Evolutionary conservation across 257 asterid genomes (phyloP).

Genomic region (Nicotiana paniculata): DNA sequence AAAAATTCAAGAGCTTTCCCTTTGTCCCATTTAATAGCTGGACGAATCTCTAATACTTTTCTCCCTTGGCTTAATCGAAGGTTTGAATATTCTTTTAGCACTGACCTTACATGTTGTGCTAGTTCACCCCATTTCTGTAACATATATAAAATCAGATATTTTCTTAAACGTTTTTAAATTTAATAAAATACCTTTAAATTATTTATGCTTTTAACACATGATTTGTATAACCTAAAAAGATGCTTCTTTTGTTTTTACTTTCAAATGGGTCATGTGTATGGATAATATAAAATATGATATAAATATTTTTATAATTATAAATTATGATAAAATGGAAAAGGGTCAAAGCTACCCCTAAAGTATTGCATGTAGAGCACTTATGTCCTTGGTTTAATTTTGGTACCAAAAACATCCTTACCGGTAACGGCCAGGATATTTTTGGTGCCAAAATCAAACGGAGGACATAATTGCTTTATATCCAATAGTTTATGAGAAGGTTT

Average conservation of each 20-base stretch:
- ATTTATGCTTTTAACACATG: neutral
- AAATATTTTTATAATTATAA: too few relatives aligned
- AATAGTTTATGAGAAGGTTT: too few relatives aligned
- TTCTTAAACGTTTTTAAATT: neutral
- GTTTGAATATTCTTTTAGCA: constrained; percentile 63
- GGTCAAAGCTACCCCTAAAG: too few relatives aligned
- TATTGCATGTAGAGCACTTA: too few relatives aligned
- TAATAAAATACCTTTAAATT: neutral
- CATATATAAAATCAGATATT: neutral
- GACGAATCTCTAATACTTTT: constrained; percentile 87
- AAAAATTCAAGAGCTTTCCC: constrained; percentile 90
- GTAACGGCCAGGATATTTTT: too few relatives aligned
- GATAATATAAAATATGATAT: neutral
- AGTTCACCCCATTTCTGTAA: constrained; percentile 74
- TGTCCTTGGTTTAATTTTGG: too few relatives aligned
- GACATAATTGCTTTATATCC: too few relatives aligned
- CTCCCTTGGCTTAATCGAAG: constrained; percentile 70
- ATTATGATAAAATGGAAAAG: too few relatives aligned
- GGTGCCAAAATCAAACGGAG: too few relatives aligned
- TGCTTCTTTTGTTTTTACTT: neutral
- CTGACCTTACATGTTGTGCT: constrained; percentile 57
- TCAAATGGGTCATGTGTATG: neutral
- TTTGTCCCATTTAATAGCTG: constrained; percentile 90
- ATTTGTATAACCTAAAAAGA: neutral
- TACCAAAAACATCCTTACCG: too few relatives aligned